A percentile compares a stretch with the other conserved stretches of the same genome.
These are phyloP conservation scores for Yamadazyma spencermartinsiae DNA, from an alignment of 1,139 yeast species.

Conservation along the genomic window DNA sequence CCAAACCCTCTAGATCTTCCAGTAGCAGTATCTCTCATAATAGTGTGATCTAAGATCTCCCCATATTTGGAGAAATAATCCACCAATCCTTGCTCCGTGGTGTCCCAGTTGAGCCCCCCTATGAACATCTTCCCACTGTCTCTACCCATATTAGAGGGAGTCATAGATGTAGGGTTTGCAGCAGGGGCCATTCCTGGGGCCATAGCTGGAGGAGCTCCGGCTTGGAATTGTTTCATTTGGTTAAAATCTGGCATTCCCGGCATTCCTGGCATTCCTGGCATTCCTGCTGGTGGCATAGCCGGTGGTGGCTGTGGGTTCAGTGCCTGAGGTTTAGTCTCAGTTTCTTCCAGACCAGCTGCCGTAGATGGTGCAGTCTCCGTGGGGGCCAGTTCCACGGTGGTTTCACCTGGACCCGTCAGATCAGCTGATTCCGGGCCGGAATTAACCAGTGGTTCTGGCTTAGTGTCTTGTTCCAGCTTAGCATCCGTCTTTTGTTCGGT, in stretches of 20 bases:
- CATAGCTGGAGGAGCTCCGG: conserved; percentile 2
- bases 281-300: conserved; percentile 8
- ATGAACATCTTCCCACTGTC: conserved; percentile 90
- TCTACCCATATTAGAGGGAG: conserved; percentile 40
- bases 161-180: conserved; percentile 14
- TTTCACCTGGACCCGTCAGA: too few relatives aligned
- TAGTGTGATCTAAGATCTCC: conserved; percentile 83
- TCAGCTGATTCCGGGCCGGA: too few relatives aligned
- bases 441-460: conserved; percentile 7
- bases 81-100: conserved; percentile 81
- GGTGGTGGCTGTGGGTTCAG: conserved; percentile 8
- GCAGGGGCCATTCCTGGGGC: conserved; percentile 5
- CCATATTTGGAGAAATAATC: conserved; percentile 90
- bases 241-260: conserved; percentile 14
- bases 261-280: conserved; percentile 10
- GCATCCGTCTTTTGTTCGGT: too few relatives aligned
- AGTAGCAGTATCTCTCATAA: conserved; percentile 87
- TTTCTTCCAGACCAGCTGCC: conserved; percentile 5
- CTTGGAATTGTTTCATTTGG: conserved; percentile 13
- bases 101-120: conserved; percentile 99
- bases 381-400: too few relatives aligned
- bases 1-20: conserved; percentile 98
- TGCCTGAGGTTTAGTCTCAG: conserved; percentile 8
- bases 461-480: too few relatives aligned
- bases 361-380: conserved; percentile 7